Conservation (phyloP, 2,329 filamentous ascomycete genomes). For the Rutstroemia sp. region DNA sequence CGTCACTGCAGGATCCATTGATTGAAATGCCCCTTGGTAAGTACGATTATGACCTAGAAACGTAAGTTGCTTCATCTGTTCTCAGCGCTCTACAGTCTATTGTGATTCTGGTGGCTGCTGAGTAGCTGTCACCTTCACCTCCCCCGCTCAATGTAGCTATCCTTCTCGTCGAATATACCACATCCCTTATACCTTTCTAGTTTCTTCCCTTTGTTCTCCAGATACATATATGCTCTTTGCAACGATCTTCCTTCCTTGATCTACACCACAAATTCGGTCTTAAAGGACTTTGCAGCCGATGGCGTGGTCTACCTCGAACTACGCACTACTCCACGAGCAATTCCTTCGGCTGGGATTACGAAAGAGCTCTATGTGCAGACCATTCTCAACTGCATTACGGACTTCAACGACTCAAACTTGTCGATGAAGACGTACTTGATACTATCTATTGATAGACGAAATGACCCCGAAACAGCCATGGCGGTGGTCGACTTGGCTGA, state of each 20-base stretch:
- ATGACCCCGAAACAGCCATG: constrained; percentile 49
- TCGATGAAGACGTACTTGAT: constrained; percentile 58
- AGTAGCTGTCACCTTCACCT: too few relatives aligned
- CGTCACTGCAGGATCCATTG: constrained; percentile 59
- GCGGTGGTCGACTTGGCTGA: constrained; percentile 58
- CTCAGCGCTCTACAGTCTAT: not conserved
- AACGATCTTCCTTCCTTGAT: constrained; percentile 52
- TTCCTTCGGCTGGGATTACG: constrained; percentile 45
- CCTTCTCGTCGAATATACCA: not conserved
- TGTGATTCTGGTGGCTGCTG: not conserved
- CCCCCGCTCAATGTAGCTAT: too few relatives aligned
- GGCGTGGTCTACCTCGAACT: constrained; percentile 74
- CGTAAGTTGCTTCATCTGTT: constrained; percentile 39
- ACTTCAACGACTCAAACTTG: constrained; percentile 32
- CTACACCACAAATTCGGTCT: constrained; percentile 57
- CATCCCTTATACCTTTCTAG: constrained; percentile 33
- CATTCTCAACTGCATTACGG: constrained; percentile 56
- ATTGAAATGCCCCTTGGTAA: constrained; percentile 63
- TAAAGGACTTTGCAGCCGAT: constrained; percentile 59
- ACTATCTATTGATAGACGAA: constrained; percentile 65
- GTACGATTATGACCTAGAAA: constrained; percentile 61
- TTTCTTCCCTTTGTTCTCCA: constrained; percentile 73
- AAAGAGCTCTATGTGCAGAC: constrained; percentile 53
- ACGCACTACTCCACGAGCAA: constrained; percentile 67
- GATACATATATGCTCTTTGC: constrained; percentile 71